Conservation (phyloP, 371 early-diverging fungal species). For the Mucor piriformis region DNA sequence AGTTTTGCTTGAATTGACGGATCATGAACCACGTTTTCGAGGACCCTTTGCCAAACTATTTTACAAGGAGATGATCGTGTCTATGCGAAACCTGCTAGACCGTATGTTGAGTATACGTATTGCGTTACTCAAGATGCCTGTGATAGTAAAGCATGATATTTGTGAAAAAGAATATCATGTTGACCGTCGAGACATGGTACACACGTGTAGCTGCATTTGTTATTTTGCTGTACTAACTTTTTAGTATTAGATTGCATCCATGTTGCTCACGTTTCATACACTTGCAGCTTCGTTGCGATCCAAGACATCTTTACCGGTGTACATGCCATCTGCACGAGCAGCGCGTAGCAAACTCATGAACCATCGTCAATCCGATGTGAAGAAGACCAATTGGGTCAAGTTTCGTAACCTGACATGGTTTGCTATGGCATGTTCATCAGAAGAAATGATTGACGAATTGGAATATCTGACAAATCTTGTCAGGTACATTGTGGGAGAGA, state of each 20-base stretch:
- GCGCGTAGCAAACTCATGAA: constrained; percentile 54
- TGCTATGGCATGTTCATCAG: constrained; percentile 50
- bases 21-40: constrained; percentile 61
- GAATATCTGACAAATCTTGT: constrained; percentile 45
- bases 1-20: constrained; percentile 56
- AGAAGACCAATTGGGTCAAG: constrained; percentile 32
- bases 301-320: constrained; percentile 60
- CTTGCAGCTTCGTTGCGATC: constrained; percentile 54
- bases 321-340: constrained; percentile 59
- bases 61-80: constrained; percentile 58
- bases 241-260: constrained; percentile 41
- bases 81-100: constrained; percentile 57
- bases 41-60: constrained; percentile 62
- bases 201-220: background rate
- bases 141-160: constrained; percentile 45
- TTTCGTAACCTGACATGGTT: constrained; percentile 55
- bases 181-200: constrained; percentile 61
- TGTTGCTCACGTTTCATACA: constrained; percentile 52
- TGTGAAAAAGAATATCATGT: constrained; percentile 40
- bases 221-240: background rate
- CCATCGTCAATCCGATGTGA: constrained; percentile 39
- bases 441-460: constrained; percentile 65
- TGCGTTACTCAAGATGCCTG: constrained; percentile 53
- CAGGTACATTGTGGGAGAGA: constrained; percentile 48
- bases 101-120: constrained; percentile 57